These are phyloP conservation scores for Acrodontium crateriforme DNA, from an alignment of 2,329 filamentous ascomycete genomes.

Conservation along the genomic window DNA sequence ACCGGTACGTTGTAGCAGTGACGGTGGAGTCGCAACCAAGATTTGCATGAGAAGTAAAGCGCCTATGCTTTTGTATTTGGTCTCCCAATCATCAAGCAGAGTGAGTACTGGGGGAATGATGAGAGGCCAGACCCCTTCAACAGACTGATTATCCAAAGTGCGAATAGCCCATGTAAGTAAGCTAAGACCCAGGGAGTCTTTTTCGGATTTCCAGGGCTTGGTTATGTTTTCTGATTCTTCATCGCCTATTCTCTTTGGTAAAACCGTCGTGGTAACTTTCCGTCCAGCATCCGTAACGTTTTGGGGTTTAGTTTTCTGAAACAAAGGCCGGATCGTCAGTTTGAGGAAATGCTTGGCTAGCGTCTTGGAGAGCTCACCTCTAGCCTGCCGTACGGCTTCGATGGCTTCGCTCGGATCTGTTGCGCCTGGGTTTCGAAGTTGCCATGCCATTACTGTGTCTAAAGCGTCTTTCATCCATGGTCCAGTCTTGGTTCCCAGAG, in stretches of 20 bases:
- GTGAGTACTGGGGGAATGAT: constrained; percentile 57
- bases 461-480: constrained; percentile 75
- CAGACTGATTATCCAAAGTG: constrained; percentile 34
- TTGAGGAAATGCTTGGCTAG: constrained; percentile 45
- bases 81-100: constrained; percentile 50
- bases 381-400: constrained; percentile 26
- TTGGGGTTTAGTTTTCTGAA: constrained; percentile 42
- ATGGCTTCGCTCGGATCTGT: constrained; percentile 41
- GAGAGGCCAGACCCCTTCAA: constrained; percentile 50
- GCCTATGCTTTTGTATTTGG: constrained; percentile 40
- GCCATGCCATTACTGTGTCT: constrained; percentile 74
- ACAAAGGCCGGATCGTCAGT: constrained; percentile 52
- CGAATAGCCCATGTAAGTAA: constrained; percentile 49
- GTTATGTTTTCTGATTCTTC: constrained; percentile 23
- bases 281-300: constrained; percentile 45
- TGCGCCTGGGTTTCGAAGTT: constrained; percentile 61
- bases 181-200: constrained; percentile 36
- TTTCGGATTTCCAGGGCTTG: constrained; percentile 48
- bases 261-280: constrained; percentile 34
- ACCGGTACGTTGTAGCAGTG: constrained; percentile 47
- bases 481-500: constrained; percentile 54
- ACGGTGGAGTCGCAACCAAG: constrained; percentile 38
- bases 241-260: constrained; percentile 21
- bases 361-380: constrained; percentile 36
- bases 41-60: constrained; percentile 42